Evolutionary conservation across 495 filamentous ascomycete species (phyloP).

Genomic region (Aspergillus ellipticus): DNA sequence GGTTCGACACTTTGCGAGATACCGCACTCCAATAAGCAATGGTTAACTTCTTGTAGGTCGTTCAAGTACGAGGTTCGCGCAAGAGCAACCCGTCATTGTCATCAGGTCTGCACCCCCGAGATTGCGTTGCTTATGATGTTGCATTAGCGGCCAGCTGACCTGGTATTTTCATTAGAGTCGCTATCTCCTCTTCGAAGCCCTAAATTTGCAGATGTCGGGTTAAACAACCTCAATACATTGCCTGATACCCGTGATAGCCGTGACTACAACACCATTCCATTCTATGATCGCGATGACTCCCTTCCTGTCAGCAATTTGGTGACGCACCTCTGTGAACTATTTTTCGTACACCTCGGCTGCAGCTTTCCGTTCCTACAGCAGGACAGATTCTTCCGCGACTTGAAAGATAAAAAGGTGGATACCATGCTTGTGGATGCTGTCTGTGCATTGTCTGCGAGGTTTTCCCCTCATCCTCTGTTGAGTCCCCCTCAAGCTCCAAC

Average conservation of each 20-base stretch:
- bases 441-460: conserved; percentile 76
- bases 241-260: conserved; percentile 42
- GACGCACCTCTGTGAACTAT: conserved; percentile 68
- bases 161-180: conserved; percentile 23
- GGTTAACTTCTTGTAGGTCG: conserved; percentile 34
- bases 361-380: conserved; percentile 77
- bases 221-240: conserved; percentile 24
- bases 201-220: conserved; percentile 21
- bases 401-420: conserved; percentile 76
- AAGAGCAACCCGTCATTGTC: conserved; percentile 48
- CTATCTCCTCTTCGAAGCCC: conserved; percentile 36
- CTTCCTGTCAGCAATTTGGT: conserved; percentile 68
- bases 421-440: conserved; percentile 84
- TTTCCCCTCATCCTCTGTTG: conserved; percentile 65
- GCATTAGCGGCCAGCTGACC: conserved; percentile 7
- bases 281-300: conserved; percentile 70
- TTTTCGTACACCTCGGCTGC: conserved; percentile 74
- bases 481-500: conserved; percentile 47
- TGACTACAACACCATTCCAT: conserved; percentile 64
- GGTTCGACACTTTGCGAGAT: conserved; percentile 39
- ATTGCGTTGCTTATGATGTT: not conserved
- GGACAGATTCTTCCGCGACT: conserved; percentile 61
- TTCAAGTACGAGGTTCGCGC: conserved; percentile 60
- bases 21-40: not conserved
- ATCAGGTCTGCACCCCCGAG: conserved; percentile 31